Conservation (phyloP, 2,329 filamentous ascomycete genomes). For the Pseudogymnoascus sp. region DNA sequence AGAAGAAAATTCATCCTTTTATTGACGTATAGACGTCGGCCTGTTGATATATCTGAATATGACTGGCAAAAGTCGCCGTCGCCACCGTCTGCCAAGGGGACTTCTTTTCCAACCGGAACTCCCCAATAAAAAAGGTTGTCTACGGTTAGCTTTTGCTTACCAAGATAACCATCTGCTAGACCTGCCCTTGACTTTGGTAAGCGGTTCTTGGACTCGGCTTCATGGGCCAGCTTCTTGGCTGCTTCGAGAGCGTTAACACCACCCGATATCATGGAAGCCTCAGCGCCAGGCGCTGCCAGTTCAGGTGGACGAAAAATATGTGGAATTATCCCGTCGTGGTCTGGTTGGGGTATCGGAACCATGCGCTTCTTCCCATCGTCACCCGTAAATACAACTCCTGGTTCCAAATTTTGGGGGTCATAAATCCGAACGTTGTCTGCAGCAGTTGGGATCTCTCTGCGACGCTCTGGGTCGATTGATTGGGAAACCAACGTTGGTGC, state of each 20-base stretch:
- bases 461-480: conserved; percentile 16
- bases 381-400: conserved; percentile 16
- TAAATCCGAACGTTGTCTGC: conserved; percentile 18
- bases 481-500: conserved; percentile 24
- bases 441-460: conserved; percentile 19
- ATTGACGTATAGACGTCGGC: conserved; percentile 37
- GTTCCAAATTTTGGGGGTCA: conserved; percentile 13
- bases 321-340: neutral
- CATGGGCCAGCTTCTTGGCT: conserved; percentile 1
- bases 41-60: conserved; percentile 30
- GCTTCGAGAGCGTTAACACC: neutral
- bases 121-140: conserved; percentile 35
- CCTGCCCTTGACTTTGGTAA: neutral
- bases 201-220: conserved; percentile 8
- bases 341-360: neutral
- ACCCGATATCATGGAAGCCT: neutral
- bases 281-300: neutral
- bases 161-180: conserved; percentile 29
- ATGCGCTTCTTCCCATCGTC: conserved; percentile 19
- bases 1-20: conserved; percentile 35
- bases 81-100: conserved; percentile 21
- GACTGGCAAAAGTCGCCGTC: conserved; percentile 19
- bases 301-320: neutral
- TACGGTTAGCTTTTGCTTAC: conserved; percentile 29
- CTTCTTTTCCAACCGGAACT: conserved; percentile 22